Evolutionary conservation across 2,329 filamentous ascomycete species (phyloP).

Genomic region (Pseudogymnoascus sp.): DNA sequence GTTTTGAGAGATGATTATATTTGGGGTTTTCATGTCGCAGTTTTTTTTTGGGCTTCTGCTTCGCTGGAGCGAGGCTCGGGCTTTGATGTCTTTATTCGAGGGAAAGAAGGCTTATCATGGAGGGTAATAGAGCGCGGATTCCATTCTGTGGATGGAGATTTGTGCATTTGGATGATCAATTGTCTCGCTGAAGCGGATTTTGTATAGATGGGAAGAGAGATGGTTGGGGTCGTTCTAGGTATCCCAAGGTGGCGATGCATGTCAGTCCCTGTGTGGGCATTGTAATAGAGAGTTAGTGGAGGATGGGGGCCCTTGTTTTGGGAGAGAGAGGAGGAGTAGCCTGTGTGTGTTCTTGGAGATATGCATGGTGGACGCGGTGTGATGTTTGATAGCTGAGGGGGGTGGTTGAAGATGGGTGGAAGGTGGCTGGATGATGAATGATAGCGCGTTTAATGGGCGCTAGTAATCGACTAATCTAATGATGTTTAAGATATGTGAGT

Average conservation of each 20-base stretch:
- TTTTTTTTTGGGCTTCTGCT: background rate
- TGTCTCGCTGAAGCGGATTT: background rate
- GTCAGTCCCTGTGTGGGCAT: background rate
- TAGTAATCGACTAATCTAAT: conserved; percentile 1
- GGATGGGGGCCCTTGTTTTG: background rate
- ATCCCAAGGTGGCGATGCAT: background rate
- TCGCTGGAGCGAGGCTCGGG: background rate
- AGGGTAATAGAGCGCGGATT: background rate
- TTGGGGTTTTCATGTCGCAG: background rate
- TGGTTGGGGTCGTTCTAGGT: background rate
- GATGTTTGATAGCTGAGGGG: background rate
- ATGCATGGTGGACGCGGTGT: background rate
- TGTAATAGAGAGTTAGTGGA: background rate
- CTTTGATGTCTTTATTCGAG: background rate
- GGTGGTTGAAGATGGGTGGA: background rate
- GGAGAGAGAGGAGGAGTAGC: background rate
- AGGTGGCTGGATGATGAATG: background rate
- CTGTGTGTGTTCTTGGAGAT: background rate
- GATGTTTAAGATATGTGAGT: background rate
- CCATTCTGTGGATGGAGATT: background rate
- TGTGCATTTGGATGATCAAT: background rate
- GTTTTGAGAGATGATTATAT: background rate
- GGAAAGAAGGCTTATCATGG: background rate
- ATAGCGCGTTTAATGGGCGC: background rate
- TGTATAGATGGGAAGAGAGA: background rate